These are phyloP conservation scores for Iris macrosiphon DNA, from an alignment of 106 monocot species.

Conservation along the genomic window DNA sequence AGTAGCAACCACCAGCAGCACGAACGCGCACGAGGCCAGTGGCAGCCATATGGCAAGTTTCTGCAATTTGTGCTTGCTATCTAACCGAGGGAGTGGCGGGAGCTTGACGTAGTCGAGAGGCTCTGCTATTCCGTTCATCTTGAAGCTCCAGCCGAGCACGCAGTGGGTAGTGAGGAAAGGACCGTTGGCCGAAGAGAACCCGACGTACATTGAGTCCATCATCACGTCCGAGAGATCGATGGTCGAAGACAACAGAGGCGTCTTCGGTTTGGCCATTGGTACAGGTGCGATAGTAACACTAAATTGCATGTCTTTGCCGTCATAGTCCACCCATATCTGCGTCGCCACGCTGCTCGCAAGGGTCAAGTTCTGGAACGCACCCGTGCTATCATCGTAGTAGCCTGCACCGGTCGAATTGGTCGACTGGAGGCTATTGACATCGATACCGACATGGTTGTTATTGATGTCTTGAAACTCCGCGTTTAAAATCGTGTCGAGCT, in stretches of 20 bases:
- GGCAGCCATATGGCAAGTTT: neutral
- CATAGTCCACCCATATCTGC: constrained; percentile 17
- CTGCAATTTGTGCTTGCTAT: neutral
- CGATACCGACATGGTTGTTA: constrained; percentile 41
- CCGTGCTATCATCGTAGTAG: constrained; percentile 14
- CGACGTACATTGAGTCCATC: constrained; percentile 12
- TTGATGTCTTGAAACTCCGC: constrained; percentile 26
- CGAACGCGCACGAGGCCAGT: neutral
- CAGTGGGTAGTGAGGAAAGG: neutral
- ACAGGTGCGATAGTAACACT: constrained; percentile 14
- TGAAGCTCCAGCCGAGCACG: constrained; percentile 19
- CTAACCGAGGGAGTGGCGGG: neutral
- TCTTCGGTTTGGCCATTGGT: neutral
- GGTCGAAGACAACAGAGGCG: constrained; percentile 7
- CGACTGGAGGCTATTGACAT: constrained; percentile 29
- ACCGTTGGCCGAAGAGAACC: constrained; percentile 10
- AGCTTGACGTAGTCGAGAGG: neutral
- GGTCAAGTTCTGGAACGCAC: constrained; percentile 14
- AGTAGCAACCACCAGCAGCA: neutral
- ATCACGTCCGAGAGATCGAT: constrained; percentile 7
- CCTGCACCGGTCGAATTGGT: constrained; percentile 3
- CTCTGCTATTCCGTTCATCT: constrained; percentile 3
- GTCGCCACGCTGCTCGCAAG: constrained; percentile 11
- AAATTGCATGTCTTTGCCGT: constrained; percentile 1
- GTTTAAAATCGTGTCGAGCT: constrained; percentile 29